Evolutionary conservation across 352 stramenopile species (phyloP).

Genomic region (Phytophthora crassamura): DNA sequence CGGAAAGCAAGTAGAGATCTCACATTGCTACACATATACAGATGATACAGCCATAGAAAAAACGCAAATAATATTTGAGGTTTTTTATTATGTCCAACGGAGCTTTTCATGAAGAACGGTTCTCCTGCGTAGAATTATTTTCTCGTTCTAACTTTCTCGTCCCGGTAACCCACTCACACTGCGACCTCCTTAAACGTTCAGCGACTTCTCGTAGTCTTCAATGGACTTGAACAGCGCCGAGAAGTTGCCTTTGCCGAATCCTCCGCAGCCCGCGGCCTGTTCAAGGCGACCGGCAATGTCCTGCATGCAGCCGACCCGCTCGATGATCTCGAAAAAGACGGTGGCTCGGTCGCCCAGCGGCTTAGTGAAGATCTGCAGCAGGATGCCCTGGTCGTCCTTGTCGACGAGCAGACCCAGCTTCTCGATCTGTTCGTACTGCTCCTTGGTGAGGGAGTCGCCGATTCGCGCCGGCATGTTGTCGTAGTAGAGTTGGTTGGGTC

Average conservation of each 20-base stretch:
- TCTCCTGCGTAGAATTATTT: too few relatives aligned
- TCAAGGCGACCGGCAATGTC: constrained; percentile 71
- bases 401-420: constrained; percentile 94
- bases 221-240: constrained; percentile 93
- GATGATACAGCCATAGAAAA: too few relatives aligned
- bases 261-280: constrained; percentile 82
- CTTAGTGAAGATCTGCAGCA: constrained; percentile 94
- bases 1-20: constrained; percentile 23
- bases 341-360: constrained; percentile 87
- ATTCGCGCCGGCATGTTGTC: constrained; percentile 85
- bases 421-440: constrained; percentile 93
- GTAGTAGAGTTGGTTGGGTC: constrained; percentile 92
- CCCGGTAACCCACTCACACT: neutral
- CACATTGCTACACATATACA: too few relatives aligned
- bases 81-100: too few relatives aligned
- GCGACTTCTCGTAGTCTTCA: constrained; percentile 89
- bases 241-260: constrained; percentile 95
- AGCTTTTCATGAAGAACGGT: too few relatives aligned
- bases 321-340: constrained; percentile 94
- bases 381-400: constrained; percentile 94
- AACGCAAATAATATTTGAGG: too few relatives aligned
- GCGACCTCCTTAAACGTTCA: constrained; percentile 65
- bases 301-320: constrained; percentile 92
- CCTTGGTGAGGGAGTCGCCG: constrained; percentile 74
- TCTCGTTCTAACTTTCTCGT: too few relatives aligned